A percentile compares a stretch with the other conserved stretches of the same genome.
These are phyloP conservation scores for Cornus florida DNA, from an alignment of 148 eudicot genomes.

Conservation along the genomic window DNA sequence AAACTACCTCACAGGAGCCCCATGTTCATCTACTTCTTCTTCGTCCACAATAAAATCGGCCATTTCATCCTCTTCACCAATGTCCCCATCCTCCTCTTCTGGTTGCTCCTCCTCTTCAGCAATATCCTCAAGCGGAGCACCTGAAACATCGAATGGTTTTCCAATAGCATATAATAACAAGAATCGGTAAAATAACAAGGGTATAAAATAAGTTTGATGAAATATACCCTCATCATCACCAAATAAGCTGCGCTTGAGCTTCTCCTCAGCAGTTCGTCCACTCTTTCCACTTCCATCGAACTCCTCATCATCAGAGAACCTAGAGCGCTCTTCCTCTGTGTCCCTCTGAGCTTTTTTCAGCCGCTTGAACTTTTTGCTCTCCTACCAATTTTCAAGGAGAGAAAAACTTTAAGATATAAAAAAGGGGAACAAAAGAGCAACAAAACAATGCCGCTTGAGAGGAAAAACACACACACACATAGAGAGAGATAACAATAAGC, in stretches of 20 bases:
- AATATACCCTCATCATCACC: constrained; percentile 74
- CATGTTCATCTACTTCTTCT: constrained; percentile 78
- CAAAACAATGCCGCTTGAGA: background rate
- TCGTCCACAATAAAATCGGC: constrained; percentile 95
- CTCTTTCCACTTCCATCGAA: constrained; percentile 52
- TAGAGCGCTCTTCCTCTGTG: constrained; percentile 54
- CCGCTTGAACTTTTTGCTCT: constrained; percentile 79
- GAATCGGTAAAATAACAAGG: background rate
- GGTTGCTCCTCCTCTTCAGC: constrained; percentile 79
- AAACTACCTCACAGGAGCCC: constrained; percentile 64
- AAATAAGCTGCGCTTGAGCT: constrained; percentile 62
- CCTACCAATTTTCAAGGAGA: constrained; percentile 31
- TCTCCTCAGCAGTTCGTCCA: constrained; percentile 65
- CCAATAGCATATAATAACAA: background rate
- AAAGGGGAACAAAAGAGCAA: background rate
- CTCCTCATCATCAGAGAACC: constrained; percentile 74
- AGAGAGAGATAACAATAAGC: constrained; percentile 3
- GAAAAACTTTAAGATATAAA: constrained; percentile 7
- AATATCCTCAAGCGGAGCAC: constrained; percentile 67
- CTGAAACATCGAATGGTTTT: constrained; percentile 30
- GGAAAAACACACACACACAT: background rate
- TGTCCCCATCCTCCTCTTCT: constrained; percentile 55
- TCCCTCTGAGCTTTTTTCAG: constrained; percentile 80
- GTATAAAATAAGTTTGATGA: background rate
- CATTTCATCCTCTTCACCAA: constrained; percentile 86